These are phyloP conservation scores for Planoprotostelium fungivorum DNA, from an alignment of 78 protist genomes.

Conservation along the genomic window DNA sequence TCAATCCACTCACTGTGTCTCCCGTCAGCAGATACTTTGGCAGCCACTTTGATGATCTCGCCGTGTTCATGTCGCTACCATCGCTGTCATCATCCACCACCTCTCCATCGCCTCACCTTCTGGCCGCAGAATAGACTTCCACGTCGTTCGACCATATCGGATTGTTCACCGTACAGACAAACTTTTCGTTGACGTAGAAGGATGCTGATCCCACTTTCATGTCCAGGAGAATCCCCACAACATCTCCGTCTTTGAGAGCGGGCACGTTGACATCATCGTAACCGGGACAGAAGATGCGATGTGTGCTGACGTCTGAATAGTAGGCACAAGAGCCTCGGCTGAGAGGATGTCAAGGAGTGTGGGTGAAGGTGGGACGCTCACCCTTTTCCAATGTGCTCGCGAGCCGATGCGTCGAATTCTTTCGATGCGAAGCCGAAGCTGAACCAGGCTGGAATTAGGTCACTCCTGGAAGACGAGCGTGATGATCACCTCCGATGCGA, in stretches of 20 bases:
- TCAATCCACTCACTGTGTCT: background rate
- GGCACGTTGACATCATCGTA: background rate
- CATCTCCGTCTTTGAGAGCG: background rate
- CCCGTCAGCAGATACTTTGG: too few species aligned
- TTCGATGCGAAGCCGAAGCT: background rate
- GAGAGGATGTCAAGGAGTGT: too few species aligned
- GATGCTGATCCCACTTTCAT: background rate
- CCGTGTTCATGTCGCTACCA: background rate
- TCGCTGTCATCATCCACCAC: background rate
- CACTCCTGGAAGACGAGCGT: background rate
- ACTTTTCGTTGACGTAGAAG: background rate
- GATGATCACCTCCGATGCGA: background rate
- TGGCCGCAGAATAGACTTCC: background rate
- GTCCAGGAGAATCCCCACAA: background rate
- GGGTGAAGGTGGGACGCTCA: background rate
- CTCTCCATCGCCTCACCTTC: background rate
- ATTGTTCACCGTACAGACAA: background rate
- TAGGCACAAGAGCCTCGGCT: background rate
- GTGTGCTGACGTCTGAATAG: background rate
- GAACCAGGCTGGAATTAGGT: background rate
- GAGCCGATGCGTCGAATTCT: background rate
- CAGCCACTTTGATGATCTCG: background rate
- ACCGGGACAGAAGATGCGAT: background rate
- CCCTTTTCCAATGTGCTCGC: background rate
- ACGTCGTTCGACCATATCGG: background rate